These are phyloP conservation scores for Podila epicladia DNA, from an alignment of 192 early-diverging fungal genomes.

Conservation along the genomic window DNA sequence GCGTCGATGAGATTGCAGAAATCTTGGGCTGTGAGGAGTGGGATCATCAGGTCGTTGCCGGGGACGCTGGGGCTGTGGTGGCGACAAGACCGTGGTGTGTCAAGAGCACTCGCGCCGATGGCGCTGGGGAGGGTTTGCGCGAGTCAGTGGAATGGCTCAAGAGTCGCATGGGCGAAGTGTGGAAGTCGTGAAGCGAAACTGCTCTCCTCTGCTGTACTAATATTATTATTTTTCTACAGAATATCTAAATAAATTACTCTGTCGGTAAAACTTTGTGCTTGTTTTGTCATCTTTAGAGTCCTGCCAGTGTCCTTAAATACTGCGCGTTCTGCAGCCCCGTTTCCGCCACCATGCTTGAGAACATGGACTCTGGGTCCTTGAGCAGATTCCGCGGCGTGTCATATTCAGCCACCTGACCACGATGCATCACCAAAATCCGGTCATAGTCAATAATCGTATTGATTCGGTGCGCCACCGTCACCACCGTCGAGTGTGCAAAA, in stretches of 20 bases:
- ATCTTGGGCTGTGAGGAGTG: conserved; percentile 49
- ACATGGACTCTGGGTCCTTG: conserved; percentile 66
- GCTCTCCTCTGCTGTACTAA: too few species aligned
- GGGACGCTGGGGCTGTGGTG: background rate
- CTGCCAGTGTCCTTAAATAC: conserved; percentile 31
- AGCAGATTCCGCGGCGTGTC: conserved; percentile 79
- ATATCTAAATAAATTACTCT: too few species aligned
- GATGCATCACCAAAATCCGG: conserved; percentile 64
- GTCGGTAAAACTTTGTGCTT: too few species aligned
- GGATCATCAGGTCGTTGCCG: conserved; percentile 7
- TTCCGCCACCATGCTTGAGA: conserved; percentile 80
- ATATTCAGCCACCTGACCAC: conserved; percentile 83
- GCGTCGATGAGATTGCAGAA: conserved; percentile 49
- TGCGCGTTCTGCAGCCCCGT: conserved; percentile 67
- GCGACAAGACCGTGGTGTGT: conserved; percentile 42
- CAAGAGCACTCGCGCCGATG: conserved; percentile 43
- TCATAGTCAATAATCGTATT: conserved; percentile 70
- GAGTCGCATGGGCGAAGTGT: conserved; percentile 42
- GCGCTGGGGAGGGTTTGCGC: conserved; percentile 29
- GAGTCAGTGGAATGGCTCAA: conserved; percentile 50
- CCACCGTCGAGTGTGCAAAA: conserved; percentile 70
- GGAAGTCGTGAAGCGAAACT: conserved; percentile 1
- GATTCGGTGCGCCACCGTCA: conserved; percentile 82
- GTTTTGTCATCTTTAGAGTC: background rate
- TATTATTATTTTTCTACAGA: too few species aligned